phyloP scores from a whole-genome alignment of 805 yeast genomes.

The Sugiyamaella mastotermitis region DNA sequence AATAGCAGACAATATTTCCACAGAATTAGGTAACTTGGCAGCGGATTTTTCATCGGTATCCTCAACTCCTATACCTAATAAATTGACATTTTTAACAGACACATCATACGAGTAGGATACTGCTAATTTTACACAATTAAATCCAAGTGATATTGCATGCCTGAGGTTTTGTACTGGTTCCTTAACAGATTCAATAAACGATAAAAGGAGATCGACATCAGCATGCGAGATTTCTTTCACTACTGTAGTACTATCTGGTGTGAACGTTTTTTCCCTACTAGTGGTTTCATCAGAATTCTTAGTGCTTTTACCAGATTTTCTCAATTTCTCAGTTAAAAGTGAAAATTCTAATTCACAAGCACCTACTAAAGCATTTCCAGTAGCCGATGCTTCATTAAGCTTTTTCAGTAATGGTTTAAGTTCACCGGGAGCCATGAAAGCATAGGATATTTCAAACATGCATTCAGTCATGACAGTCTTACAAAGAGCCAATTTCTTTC shows the following conservation, averaged over 20 bases:
- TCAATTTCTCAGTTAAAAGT: conserved; percentile 21
- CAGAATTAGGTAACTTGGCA: neutral
- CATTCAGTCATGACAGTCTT: conserved; percentile 41
- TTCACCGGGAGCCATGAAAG: conserved; percentile 40
- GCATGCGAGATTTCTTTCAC: conserved; percentile 33
- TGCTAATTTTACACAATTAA: conserved; percentile 30
- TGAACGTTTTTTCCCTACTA: too few relatives aligned
- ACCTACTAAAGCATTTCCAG: conserved; percentile 39
- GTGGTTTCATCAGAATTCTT: too few relatives aligned
- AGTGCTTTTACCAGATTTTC: neutral
- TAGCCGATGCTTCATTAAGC: conserved; percentile 30
- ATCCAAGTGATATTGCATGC: conserved; percentile 29
- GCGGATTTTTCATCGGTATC: conserved; percentile 8
- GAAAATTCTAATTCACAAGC: conserved; percentile 44
- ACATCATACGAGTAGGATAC: conserved; percentile 40
- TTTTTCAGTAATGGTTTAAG: conserved; percentile 32
- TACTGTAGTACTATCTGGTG: neutral
- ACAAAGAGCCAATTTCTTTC: conserved; percentile 32
- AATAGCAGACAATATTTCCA: conserved; percentile 12
- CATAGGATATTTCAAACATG: conserved; percentile 43
- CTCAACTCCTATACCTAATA: conserved; percentile 10
- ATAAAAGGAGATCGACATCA: conserved; percentile 29
- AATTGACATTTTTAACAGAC: conserved; percentile 9
- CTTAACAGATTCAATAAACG: conserved; percentile 29
- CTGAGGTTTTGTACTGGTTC: conserved; percentile 33